A percentile compares a stretch with the other conserved stretches of the same genome.
Evolutionary conservation across 768 basidiomycete species (phyloP).

Genomic region (Lentinula sp.): DNA sequence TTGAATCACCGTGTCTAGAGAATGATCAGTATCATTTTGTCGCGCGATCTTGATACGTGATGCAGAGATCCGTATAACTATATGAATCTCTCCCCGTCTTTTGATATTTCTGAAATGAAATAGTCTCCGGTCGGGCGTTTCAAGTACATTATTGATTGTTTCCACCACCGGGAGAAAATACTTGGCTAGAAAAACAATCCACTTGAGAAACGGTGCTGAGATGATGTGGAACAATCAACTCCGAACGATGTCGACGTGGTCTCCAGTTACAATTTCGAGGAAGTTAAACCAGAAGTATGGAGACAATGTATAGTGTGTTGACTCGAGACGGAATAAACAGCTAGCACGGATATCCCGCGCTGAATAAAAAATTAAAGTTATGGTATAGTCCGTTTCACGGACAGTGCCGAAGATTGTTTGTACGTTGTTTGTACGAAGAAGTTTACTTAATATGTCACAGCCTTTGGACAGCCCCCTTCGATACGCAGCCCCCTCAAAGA

Average conservation of each 20-base stretch:
- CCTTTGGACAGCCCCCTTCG: neutral
- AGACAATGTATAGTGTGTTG: too few species aligned
- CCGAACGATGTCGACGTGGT: too few species aligned
- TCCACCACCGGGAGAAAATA: neutral
- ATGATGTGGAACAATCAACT: neutral
- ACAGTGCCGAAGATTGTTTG: neutral
- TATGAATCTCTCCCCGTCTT: neutral
- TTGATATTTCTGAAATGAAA: too few species aligned
- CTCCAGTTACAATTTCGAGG: too few species aligned
- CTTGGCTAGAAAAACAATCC: neutral
- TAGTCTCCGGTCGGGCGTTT: neutral
- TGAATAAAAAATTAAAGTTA: neutral
- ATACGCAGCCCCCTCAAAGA: constrained; percentile 3
- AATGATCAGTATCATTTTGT: constrained; percentile 1
- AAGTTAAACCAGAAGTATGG: too few species aligned
- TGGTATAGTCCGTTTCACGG: neutral
- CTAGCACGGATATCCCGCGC: too few species aligned
- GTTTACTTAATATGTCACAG: neutral
- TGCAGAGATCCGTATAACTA: neutral
- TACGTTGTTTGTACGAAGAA: neutral
- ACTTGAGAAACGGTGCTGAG: neutral
- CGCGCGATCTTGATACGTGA: neutral
- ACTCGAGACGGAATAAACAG: too few species aligned
- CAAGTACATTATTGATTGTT: neutral
- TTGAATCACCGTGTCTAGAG: neutral